Percentiles rank a stretch among this genome's conserved stretches.
These are phyloP conservation scores for Cladophialophora carrionii DNA, from an alignment of 2,329 filamentous ascomycete species.

Conservation along the genomic window DNA sequence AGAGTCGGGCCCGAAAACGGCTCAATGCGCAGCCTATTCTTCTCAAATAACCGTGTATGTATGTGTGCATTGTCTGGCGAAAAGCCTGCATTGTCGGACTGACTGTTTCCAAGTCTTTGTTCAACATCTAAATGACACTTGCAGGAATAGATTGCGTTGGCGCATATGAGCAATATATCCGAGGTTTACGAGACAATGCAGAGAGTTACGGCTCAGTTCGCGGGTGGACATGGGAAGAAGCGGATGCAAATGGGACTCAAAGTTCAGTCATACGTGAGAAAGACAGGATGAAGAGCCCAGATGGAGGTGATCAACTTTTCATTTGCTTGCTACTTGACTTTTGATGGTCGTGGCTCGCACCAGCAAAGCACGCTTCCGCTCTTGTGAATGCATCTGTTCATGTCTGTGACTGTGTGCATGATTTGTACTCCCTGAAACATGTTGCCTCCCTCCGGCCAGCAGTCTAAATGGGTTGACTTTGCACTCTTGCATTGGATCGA, in stretches of 20 bases:
- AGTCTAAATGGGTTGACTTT: conserved; percentile 1
- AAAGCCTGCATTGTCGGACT: neutral
- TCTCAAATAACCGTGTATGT: neutral
- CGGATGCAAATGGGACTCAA: neutral
- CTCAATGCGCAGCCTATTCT: neutral
- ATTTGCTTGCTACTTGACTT: conserved; percentile 28
- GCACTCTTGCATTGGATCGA: conserved; percentile 1
- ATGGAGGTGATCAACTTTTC: conserved; percentile 31
- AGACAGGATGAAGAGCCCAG: neutral
- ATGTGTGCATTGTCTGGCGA: neutral
- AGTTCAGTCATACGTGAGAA: neutral
- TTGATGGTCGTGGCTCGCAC: conserved; percentile 15
- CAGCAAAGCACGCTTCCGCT: conserved; percentile 18
- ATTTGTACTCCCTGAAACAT: conserved; percentile 9
- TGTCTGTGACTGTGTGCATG: conserved; percentile 16
- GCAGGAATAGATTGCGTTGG: neutral
- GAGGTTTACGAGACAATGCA: neutral
- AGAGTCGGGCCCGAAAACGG: neutral
- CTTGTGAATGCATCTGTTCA: conserved; percentile 19
- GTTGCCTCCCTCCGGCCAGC: conserved; percentile 9
- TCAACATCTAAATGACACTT: neutral
- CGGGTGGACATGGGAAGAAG: neutral
- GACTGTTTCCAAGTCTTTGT: neutral
- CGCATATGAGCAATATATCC: neutral
- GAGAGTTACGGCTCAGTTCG: neutral